Evolutionary conservation across 805 yeast species (phyloP).

Genomic region (Nakazawaea sp.): DNA sequence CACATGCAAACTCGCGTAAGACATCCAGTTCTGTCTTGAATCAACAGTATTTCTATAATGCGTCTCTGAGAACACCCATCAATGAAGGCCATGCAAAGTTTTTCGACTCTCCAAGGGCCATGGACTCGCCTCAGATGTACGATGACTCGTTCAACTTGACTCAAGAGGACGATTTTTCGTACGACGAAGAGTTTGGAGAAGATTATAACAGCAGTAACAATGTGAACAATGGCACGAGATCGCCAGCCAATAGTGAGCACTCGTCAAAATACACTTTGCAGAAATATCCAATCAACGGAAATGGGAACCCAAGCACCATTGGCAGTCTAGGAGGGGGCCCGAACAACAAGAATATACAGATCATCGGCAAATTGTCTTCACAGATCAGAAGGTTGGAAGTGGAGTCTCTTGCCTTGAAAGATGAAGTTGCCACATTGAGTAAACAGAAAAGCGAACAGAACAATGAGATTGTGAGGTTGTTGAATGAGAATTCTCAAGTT

Average conservation of each 20-base stretch:
- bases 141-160: slow-evolving; percentile 3
- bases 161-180: slow-evolving; percentile 1
- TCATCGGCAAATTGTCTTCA: slow-evolving; percentile 68
- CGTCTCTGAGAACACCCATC: slow-evolving; percentile 3
- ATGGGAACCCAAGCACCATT: slow-evolving; percentile 2
- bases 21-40: slow-evolving; percentile 8
- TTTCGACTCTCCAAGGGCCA: slow-evolving; percentile 7
- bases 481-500: slow-evolving; percentile 48
- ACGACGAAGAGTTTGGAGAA: slow-evolving; percentile 4
- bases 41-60: neutral
- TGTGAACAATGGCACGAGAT: too few relatives aligned
- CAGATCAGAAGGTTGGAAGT: slow-evolving; percentile 76
- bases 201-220: slow-evolving; percentile 1
- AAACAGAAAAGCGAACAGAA: slow-evolving; percentile 61
- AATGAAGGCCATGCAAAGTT: slow-evolving; percentile 1
- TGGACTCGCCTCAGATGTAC: neutral
- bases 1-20: slow-evolving; percentile 5
- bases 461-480: slow-evolving; percentile 53
- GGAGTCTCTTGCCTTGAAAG: slow-evolving; percentile 60
- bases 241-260: slow-evolving; percentile 9
- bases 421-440: slow-evolving; percentile 48
- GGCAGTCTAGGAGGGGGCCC: slow-evolving; percentile 1
- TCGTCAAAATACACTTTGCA: slow-evolving; percentile 7
- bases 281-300: slow-evolving; percentile 1
- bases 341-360: slow-evolving; percentile 39